Conservation (phyloP, 257 asterid genomes). For the Fraxinus excelsior region DNA sequence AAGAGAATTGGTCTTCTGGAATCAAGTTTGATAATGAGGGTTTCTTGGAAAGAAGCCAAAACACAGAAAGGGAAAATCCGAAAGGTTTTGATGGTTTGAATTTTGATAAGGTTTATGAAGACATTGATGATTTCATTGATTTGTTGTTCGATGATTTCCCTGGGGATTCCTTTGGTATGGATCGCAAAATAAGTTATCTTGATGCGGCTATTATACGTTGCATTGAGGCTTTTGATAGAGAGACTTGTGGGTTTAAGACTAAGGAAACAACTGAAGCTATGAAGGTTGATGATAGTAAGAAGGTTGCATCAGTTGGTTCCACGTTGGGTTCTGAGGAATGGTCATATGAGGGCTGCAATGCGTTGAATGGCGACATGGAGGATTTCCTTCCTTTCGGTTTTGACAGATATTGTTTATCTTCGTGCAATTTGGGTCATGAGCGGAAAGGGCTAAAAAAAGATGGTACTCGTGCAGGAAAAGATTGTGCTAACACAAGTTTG, state of each 20-base stretch:
- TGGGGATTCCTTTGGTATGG: slow-evolving; percentile 31
- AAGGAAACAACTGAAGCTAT: neutral
- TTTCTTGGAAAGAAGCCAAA: slow-evolving; percentile 27
- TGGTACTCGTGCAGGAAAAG: neutral
- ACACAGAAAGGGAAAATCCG: slow-evolving; percentile 17
- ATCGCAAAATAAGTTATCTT: neutral
- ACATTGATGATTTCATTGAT: slow-evolving; percentile 37
- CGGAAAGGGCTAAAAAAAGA: neutral
- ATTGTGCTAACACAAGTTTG: slow-evolving; percentile 21
- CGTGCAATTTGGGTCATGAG: neutral
- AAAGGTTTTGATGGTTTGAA: slow-evolving; percentile 31
- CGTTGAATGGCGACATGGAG: neutral
- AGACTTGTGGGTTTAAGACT: neutral
- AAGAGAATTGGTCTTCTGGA: slow-evolving; percentile 33
- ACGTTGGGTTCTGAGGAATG: neutral
- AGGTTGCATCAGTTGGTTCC: neutral
- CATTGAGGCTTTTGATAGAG: neutral
- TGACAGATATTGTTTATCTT: neutral
- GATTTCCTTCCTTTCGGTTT: neutral
- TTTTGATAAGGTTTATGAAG: slow-evolving; percentile 39
- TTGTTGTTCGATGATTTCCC: no score
- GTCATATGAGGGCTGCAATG: neutral
- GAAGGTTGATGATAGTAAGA: neutral
- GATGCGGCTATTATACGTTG: neutral
- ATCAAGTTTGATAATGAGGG: slow-evolving; percentile 33